Evolutionary conservation across 805 yeast species (phyloP), one percentile per base, ranked within the genome.

Genomic region (Saccharomycopsis lassenensis): DNA sequence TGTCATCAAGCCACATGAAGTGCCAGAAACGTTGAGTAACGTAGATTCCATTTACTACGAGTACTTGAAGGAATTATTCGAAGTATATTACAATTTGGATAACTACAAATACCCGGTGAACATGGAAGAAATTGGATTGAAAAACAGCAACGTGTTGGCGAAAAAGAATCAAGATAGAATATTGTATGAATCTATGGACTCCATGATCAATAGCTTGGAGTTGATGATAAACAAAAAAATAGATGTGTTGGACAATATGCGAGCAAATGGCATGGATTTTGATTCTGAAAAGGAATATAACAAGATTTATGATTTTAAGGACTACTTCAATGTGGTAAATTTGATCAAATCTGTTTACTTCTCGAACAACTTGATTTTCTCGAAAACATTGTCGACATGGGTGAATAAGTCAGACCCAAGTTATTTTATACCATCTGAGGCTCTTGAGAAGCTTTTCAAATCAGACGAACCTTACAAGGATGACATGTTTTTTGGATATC

Each of bases 381-480:
- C 75, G 21, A 59, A 61, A 32, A 50, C 63, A 26, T 54, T 75
- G 24, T 54, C 66, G 11, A 65, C 62, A 32, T 81, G 91, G 91
- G 61, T 77, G 18, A 81, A 81, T 49, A 63, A 72, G 38, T 74
- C 77, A 21, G 83, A 79, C 50, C n/a, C n/a, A n/a, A 74, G 77
- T 4, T 70, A 71, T 20, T 34, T 34, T 46, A 87, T 87, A 1
- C 72, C 67, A 40, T 61, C 61, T 14, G 70, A 65, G 19, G 54
- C 69, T 22, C 60, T 69, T 3, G 67, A 71, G 35, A 61, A 54
- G 29, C 67, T 68, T 7, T 55, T 66, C 47, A 50, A 51, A 22
- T 57, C 55, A 15, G 68, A 63, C 1, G 57, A 52, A 31, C 76
- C 74, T 6, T 70, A 62, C 50, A 48, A 50, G 37, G 74, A 65